Evolutionary conservation across 176 grass and related monocot species (phyloP), one percentile per base, ranked within the genome.

Genomic region (Zea luxurians): DNA sequence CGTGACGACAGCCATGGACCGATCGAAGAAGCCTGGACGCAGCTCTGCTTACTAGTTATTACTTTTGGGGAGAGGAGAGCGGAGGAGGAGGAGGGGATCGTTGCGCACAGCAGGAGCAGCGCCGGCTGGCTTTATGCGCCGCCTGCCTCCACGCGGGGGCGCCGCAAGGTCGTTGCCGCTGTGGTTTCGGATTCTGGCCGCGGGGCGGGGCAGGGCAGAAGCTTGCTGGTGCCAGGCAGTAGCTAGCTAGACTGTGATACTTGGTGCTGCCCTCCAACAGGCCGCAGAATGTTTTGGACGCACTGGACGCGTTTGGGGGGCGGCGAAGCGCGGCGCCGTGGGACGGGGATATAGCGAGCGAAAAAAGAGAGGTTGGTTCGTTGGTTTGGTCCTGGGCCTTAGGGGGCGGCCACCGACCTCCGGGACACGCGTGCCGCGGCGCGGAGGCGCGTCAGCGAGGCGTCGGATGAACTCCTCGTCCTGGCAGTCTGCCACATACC

Each of bases 381-480:
- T n/a, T n/a, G n/a, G n/a, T n/a, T n/a, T 10, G 7, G n/a, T 59
- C 8, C n/a, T 4, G 12, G 52, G 37, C 10, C 7, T 18, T 10
- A 7, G 45, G 5, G 53, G 2, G 58, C 38, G 67, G 77, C 37
- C 78, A 76, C 71, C 78, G 78, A 86, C 71, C 64, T 0, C 36
- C 2, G 36, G 76, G 71, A 81, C 73, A 86, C 78, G 84, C 78
- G 77, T 80, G 61, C 76, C 7, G 8, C 45, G 13, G 10, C 67
- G 68, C 35, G 27, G n/a, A 17, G 70, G 8, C 38, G 83, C 38
- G 68, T 64, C 76, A 66, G 18, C 18, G 1, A 44, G 17, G 4
- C 37, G 61, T 45, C 36, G 60, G 77, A 80, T 49, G 3, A 74
- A 61, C 52, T 60, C 45, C 8, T 64, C 5, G 5, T 54, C n/a